Base-by-base conservation (phyloP, 225 moss, liverwort and hornwort species). In the Ulota crispa region DNA sequence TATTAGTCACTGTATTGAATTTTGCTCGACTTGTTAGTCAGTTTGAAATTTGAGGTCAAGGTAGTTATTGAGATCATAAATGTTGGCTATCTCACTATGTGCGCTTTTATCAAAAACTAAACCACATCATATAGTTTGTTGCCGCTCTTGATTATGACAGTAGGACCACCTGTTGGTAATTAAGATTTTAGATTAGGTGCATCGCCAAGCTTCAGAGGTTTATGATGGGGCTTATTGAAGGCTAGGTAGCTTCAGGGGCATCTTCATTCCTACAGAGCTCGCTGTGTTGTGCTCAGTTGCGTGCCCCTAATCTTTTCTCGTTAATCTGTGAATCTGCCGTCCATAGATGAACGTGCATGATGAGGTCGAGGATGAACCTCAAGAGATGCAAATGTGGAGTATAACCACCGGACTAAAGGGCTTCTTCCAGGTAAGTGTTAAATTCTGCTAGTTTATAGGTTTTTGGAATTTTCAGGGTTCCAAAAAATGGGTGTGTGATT, bases 361-460 rank as follows among this genome's bases (percentile, higher is more conserved):
- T 15, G 24, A 75, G 70, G 57, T 78, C 50, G 59, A 75, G 68
- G 69, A 34, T 24, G 75, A 84, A 59, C 55, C 47, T 54, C 60
- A 66, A 82, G 87, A 70, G 67, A 67, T 68, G 62, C 68, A 81
- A 78, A n/a, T 65, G 41, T 85, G 87, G 87, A 79, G 82, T 60
- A 75, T 84, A 37, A 75, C 78, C 28, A 73, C 54, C 7, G 81
- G 84, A 18, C 59, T 87, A 13, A 28, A 34, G 71, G 64, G 76
- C 42, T 10, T 85, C 16, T 82, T 87, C 60, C 84, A 79, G 87
- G 87, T 87, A 37, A 59, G 87, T 65, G 70, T 75, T 65, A 23
- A 41, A 3, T 52, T 66, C 60, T 52, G 64, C 23, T 75, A 16
- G 36, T 15, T 75, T 45, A 4, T 4, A 14, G 45, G 1, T 45